phyloP scores from a whole-genome alignment of 805 yeast genomes.

The Starmerella sirachaensis region DNA sequence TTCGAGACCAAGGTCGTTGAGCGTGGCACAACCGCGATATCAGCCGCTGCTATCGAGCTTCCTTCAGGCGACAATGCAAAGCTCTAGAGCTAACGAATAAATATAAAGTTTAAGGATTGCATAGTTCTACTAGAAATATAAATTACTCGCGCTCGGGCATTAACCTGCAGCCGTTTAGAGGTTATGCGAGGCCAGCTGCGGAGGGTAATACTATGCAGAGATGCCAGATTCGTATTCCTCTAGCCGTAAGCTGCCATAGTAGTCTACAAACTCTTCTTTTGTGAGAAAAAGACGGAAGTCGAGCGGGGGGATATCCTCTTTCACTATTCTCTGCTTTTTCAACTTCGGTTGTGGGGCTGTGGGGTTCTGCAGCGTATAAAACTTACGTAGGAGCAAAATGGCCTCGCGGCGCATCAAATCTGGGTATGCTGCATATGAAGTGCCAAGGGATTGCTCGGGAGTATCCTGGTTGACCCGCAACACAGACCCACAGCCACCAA shows the following conservation, averaged over 20 bases:
- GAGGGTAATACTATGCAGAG: no score
- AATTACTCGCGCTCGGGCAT: no score
- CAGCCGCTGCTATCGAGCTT: conserved; percentile 74
- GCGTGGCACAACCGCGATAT: conserved; percentile 64
- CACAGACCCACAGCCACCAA: conserved; percentile 94
- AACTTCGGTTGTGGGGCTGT: conserved; percentile 72
- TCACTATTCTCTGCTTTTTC: conserved; percentile 44
- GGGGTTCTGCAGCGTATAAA: conserved; percentile 75
- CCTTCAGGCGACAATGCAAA: conserved; percentile 22
- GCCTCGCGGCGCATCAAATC: conserved; percentile 77
- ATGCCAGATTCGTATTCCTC: conserved; percentile 19
- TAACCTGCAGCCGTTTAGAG: no score
- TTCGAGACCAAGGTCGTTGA: conserved; percentile 78
- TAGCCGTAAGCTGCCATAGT: conserved; percentile 37
- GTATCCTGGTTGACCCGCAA: conserved; percentile 43
- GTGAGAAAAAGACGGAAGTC: conserved; percentile 44
- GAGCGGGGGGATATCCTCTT: conserved; percentile 45
- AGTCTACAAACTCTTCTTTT: conserved; percentile 37
- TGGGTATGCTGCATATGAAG: conserved; percentile 50
- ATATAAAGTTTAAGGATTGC: not conserved
- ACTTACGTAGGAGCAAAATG: conserved; percentile 62
- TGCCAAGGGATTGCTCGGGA: conserved; percentile 21
- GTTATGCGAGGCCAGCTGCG: no score
- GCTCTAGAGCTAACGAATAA: conserved; percentile 15
- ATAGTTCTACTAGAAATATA: no score